A percentile compares a stretch with the other conserved stretches of the same genome.
These are phyloP conservation scores for Calonectria leucothoes DNA, from an alignment of 2,329 filamentous ascomycete genomes.

Conservation along the genomic window DNA sequence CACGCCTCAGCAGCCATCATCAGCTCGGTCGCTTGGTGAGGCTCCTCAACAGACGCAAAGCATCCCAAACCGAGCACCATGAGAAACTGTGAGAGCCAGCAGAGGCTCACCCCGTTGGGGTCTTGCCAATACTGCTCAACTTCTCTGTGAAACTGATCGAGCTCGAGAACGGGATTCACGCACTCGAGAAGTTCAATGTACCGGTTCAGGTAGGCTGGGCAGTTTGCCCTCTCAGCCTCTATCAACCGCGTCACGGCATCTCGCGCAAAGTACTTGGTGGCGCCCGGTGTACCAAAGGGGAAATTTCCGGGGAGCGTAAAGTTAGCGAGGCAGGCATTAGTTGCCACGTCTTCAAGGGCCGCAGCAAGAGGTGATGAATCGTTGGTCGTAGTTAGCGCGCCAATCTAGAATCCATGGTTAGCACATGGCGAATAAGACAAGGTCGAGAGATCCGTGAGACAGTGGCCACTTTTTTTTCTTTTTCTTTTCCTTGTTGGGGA, in stretches of 20 bases:
- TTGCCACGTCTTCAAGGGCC: slow-evolving; percentile 47
- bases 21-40: slow-evolving; percentile 47
- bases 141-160: slow-evolving; percentile 43
- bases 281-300: slow-evolving; percentile 51
- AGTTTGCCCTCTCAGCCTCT: slow-evolving; percentile 41
- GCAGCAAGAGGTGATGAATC: slow-evolving; percentile 42
- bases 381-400: slow-evolving; percentile 35
- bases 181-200: slow-evolving; percentile 48
- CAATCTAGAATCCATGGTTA: slow-evolving; percentile 37
- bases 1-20: slow-evolving; percentile 52
- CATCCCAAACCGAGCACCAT: slow-evolving; percentile 51
- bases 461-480: no score
- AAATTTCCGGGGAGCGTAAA: slow-evolving; percentile 51
- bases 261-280: slow-evolving; percentile 46
- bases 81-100: slow-evolving; percentile 49
- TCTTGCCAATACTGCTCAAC: slow-evolving; percentile 48
- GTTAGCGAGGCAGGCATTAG: slow-evolving; percentile 50
- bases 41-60: slow-evolving; percentile 46
- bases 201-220: slow-evolving; percentile 41
- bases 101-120: slow-evolving; percentile 42
- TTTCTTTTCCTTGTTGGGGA: no score
- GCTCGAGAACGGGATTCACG: slow-evolving; percentile 50
- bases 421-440: neutral
- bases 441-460: neutral
- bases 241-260: slow-evolving; percentile 47